Evolutionary conservation across 2,329 filamentous ascomycete species (phyloP), one percentile per base, ranked within the genome.

Genomic region (Beauveria sp.): DNA sequence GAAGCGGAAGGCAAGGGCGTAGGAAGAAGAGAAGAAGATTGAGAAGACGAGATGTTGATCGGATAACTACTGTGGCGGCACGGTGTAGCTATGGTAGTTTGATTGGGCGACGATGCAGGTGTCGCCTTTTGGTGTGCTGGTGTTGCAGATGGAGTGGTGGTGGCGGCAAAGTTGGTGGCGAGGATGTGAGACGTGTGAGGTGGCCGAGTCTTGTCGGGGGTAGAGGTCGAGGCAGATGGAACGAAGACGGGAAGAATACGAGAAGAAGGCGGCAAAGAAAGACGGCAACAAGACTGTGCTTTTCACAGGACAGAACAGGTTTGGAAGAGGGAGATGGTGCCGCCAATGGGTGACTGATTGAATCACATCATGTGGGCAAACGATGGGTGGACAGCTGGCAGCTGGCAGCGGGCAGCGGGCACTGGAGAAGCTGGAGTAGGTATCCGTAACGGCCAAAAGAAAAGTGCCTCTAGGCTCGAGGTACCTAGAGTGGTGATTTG

Each of bases 321-420:
- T 51, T 44, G 46, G 34, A 26, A 37, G 37, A 26, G 51, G 20
- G 18, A 18, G 20, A 30, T 37, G 12, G 20, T 26, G 48, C 9
- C 48, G n/a, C 53, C 6, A 41, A n/a, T 54, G 48, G 41, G 20
- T 52, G n/a, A 59, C 26, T 34, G 40, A 24, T 53, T 59, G 48
- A 59, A 59, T 59, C 57, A 59, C 57, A 59, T 59, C 48, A 59
- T 44, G 57, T 47, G 57, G 57, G 48, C 50, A 50, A 47, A 53
- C 40, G 30, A 22, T 50, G 20, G 37, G 12, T 34, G 24, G 56
- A 10, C 5, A 22, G 28, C 10, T 26, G 16, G 12, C 48, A 20
- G 48, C 22, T 22, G 30, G 16, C 5, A 22, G 28, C 10, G 16
- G 16, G 12, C 48, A 20, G 48, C 22, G 12, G 30, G 16, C 18